Evolutionary conservation across 371 early-diverging fungal species (phyloP).

Genomic region (Cokeromyces recurvatus): DNA sequence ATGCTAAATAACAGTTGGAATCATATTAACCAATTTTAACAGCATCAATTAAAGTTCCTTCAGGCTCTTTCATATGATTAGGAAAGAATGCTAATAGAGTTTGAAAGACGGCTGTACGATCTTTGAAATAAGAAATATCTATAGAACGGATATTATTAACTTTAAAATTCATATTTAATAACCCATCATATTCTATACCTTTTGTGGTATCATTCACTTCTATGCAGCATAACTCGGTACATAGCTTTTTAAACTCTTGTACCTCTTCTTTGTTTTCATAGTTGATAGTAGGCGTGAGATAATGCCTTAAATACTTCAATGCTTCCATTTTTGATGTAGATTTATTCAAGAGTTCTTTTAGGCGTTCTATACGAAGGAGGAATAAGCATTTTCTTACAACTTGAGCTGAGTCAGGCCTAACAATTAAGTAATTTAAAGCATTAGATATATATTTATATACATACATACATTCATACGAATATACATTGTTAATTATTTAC

Average conservation of each 20-base stretch:
- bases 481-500: too few species aligned
- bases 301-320: conserved; percentile 62
- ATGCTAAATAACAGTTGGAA: too few species aligned
- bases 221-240: conserved; percentile 58
- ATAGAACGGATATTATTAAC: not conserved
- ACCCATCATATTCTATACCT: not conserved
- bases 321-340: conserved; percentile 36
- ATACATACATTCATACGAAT: too few species aligned
- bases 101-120: conserved; percentile 61
- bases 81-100: conserved; percentile 67
- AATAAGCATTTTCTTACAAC: conserved; percentile 62
- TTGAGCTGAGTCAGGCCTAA: conserved; percentile 62
- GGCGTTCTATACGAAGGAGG: conserved; percentile 61
- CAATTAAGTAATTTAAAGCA: not conserved
- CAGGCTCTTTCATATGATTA: conserved; percentile 67
- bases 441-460: too few species aligned
- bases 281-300: conserved; percentile 62
- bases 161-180: conserved; percentile 1
- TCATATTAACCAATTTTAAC: conserved; percentile 38
- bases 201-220: not conserved
- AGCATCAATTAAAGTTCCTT: conserved; percentile 63
- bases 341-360: conserved; percentile 52
- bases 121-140: conserved; percentile 7
- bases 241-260: conserved; percentile 58
- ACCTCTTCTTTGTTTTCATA: conserved; percentile 59